Percentiles rank a stretch among this genome's conserved stretches.
These are phyloP conservation scores for Nothophoma quercina DNA, from an alignment of 2,329 filamentous ascomycete genomes.

Conservation along the genomic window DNA sequence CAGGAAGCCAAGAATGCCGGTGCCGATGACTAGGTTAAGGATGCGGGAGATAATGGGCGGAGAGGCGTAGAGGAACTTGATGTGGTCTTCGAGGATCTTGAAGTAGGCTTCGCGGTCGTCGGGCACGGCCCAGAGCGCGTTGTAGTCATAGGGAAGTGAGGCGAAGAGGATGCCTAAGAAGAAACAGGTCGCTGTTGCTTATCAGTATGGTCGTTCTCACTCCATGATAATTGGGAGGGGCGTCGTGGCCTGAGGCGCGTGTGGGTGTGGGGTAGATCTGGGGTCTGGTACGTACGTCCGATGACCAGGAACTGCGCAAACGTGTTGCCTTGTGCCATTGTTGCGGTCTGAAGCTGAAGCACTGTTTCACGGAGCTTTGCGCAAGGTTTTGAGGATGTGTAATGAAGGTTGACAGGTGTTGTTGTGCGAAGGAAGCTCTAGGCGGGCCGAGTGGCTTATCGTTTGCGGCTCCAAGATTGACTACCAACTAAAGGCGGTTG, in stretches of 20 bases:
- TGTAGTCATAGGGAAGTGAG: constrained; percentile 94
- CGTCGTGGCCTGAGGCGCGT: constrained; percentile 3
- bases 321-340: constrained; percentile 59
- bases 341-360: constrained; percentile 10
- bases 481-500: constrained; percentile 19
- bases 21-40: constrained; percentile 89
- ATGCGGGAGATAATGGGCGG: constrained; percentile 92
- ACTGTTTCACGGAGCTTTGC: constrained; percentile 15
- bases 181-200: constrained; percentile 74
- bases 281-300: constrained; percentile 75
- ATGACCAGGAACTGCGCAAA: constrained; percentile 98
- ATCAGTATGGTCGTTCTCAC: constrained; percentile 4
- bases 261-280: constrained; percentile 1
- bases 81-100: constrained; percentile 85
- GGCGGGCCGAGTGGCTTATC: constrained; percentile 35
- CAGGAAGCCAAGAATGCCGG: constrained; percentile 87
- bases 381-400: constrained; percentile 9
- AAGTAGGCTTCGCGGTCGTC: constrained; percentile 74
- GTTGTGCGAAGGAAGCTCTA: constrained; percentile 24
- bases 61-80: constrained; percentile 88
- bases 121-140: constrained; percentile 79
- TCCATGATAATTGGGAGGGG: neutral
- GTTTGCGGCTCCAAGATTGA: constrained; percentile 18
- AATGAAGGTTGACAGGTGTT: constrained; percentile 14
- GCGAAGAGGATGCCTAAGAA: constrained; percentile 98